These are phyloP conservation scores for Aspergillus nanangensis DNA, from an alignment of 495 filamentous ascomycete genomes.

Conservation along the genomic window DNA sequence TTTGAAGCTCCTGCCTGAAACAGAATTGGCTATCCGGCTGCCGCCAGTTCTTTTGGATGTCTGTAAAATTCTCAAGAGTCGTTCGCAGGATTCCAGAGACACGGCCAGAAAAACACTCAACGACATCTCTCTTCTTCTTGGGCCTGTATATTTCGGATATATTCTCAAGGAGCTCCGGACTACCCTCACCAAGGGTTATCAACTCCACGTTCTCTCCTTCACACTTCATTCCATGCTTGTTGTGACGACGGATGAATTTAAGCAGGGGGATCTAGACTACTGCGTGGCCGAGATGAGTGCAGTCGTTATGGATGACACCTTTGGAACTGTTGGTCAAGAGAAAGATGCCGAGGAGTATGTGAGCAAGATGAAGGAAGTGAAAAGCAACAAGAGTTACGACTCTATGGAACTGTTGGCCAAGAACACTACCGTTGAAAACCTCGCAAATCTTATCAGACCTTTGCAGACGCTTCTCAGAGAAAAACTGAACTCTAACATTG, in stretches of 20 bases:
- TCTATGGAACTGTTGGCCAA: slow-evolving; percentile 92
- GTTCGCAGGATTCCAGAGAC: slow-evolving; percentile 82
- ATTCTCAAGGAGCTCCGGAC: slow-evolving; percentile 87
- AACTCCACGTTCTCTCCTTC: slow-evolving; percentile 92
- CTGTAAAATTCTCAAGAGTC: slow-evolving; percentile 85
- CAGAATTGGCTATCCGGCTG: slow-evolving; percentile 65
- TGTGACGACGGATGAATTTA: slow-evolving; percentile 63
- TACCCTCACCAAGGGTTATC: slow-evolving; percentile 77
- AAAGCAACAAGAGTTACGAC: slow-evolving; percentile 94
- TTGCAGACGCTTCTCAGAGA: slow-evolving; percentile 73
- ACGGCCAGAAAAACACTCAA: slow-evolving; percentile 83
- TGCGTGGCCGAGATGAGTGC: slow-evolving; percentile 72
- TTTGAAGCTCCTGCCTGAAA: slow-evolving; percentile 69
- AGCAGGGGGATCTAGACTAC: slow-evolving; percentile 83
- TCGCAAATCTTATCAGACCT: slow-evolving; percentile 72
- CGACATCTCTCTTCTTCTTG: slow-evolving; percentile 73
- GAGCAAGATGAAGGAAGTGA: slow-evolving; percentile 95
- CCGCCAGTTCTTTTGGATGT: slow-evolving; percentile 85
- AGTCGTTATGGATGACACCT: slow-evolving; percentile 96
- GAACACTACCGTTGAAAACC: slow-evolving; percentile 65
- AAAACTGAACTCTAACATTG: slow-evolving; percentile 72
- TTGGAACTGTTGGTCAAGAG: slow-evolving; percentile 91
- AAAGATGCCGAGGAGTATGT: slow-evolving; percentile 96
- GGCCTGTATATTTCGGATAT: slow-evolving; percentile 79
- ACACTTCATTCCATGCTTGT: slow-evolving; percentile 92